Evolutionary conservation across 176 grass and related monocot genomes (phyloP), one percentile per base, ranked within the genome.

Genomic region (Saccharum officinarum): DNA sequence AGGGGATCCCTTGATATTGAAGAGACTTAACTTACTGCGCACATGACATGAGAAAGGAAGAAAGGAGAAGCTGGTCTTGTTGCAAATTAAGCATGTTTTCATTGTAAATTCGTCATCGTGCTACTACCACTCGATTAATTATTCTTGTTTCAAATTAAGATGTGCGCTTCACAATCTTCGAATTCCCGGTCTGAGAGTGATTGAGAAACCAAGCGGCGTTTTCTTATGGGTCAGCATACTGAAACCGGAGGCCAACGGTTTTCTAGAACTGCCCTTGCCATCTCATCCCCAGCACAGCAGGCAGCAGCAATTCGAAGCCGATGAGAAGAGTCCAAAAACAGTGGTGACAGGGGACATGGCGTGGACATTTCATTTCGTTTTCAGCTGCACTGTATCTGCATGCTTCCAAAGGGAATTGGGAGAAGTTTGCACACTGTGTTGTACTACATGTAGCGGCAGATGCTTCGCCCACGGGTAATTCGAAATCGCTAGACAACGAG

Each of bases 381-480:
- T 31, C 79, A 81, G 64, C 45, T 52, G 64, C 64, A 4, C 20
- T 25, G 40, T 37, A 37, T 3, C 14, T n/a, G 64, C 66, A 34
- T 82, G 66, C 57, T 30, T 73, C 84, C 79, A 50, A 86, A 86
- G 73, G 40, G 78, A n/a, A 78, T 83, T 77, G 41, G 52, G 17
- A 47, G 40, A 75, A 74, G 59, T 22, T 40, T 10, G 18, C 36
- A 47, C 39, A 18, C 77, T 55, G 52, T 59, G n/a, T n/a, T n/a
- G n/a, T n/a, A n/a, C n/a, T n/a, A 20, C n/a, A 0, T n/a, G 20
- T n/a, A 59, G 54, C n/a, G 59, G 54, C 31, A 23, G 71, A 77
- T 71, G 49, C 46, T 80, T 80, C 11, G 71, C 44, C 17, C 7
- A 44, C 9, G 46, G 28, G 67, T 46, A 16, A n/a, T 64, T 65